Base-by-base conservation (phyloP, 1,284 basidiomycete genomes). In the Cutaneotrichosporon sp. region DNA sequence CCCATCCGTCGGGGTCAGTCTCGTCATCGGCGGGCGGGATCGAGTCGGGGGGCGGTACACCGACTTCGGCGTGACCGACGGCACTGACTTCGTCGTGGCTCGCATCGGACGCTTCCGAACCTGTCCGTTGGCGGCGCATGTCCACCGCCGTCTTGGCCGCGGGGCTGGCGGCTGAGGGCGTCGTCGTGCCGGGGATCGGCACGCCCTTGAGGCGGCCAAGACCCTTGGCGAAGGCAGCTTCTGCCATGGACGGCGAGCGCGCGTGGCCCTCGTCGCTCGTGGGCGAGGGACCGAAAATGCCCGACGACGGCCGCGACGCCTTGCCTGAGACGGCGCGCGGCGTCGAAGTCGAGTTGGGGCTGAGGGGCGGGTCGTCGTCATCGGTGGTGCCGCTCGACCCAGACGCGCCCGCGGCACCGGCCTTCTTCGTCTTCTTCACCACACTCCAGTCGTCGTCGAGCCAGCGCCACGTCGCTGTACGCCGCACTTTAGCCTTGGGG, bases 1-100 rank as follows among this genome's bases (percentile, higher is more conserved):
- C 82, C 92, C 92, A 96, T 1, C 92, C 92, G 54, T 94, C 90
- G 1, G 79, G 68, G 69, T 97, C 92, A 1, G 91, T 94, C 42
- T 77, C 74, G 22, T 64, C 69, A 49, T 72, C 67, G 15, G 45
- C 54, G 42, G 66, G 65, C 8, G 61, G 52, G n/a, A 50, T 51
- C 18, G 30, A 35, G 9, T 40, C 40, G 20, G 20, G 15, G 4
- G 26, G n/a, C 7, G 17, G 34, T 10, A 30, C 26, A 30, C 26
- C 26, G 26, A 30, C 26, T 10, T 30, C 26, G 26, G 26, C 10
- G 7, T 5, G 10, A 5, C 7, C 26, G 26, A 5, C 26, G 4
- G 30, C 26, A n/a, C n/a, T 22, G 15, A 26, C 17, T 10, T 42
- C 47, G 26, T 49, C 47, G 15, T 48, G 23, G 39, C 63, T 65